These are phyloP conservation scores for Zasmidium angulare DNA, from an alignment of 2,329 filamentous ascomycete genomes.

Conservation along the genomic window DNA sequence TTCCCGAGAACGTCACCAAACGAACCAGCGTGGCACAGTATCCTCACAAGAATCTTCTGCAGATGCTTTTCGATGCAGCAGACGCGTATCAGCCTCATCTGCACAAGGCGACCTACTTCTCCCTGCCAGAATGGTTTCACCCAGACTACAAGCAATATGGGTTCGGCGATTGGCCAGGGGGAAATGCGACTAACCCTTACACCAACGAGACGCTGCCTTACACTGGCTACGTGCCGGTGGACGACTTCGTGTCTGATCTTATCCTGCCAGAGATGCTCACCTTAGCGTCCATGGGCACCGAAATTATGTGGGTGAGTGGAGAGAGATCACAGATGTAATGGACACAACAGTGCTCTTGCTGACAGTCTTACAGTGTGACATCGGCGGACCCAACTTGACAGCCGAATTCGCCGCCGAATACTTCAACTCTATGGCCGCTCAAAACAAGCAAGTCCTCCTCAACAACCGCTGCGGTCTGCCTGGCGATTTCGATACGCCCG, in stretches of 20 bases:
- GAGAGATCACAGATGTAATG: neutral
- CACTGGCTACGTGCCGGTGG: constrained; percentile 44
- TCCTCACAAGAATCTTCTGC: constrained; percentile 43
- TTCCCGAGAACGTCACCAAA: constrained; percentile 41
- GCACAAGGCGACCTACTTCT: constrained; percentile 47
- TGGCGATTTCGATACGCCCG: constrained; percentile 61
- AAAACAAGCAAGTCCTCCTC: constrained; percentile 53
- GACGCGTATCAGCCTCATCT: constrained; percentile 44
- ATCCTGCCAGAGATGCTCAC: constrained; percentile 48
- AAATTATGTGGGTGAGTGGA: constrained; percentile 45
- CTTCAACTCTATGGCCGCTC: constrained; percentile 42
- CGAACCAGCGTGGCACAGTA: constrained; percentile 42
- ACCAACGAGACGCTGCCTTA: constrained; percentile 45
- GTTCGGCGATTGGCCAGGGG: constrained; percentile 41
- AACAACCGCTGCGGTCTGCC: constrained; percentile 59
- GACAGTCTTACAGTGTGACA: constrained; percentile 37
- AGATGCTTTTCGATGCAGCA: constrained; percentile 47
- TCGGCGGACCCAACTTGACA: constrained; percentile 46
- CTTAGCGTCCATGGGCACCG: constrained; percentile 43
- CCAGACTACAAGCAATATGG: constrained; percentile 44
- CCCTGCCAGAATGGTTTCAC: constrained; percentile 49
- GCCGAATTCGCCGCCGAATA: constrained; percentile 44
- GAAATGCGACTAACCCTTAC: constrained; percentile 47
- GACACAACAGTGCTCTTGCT: neutral
- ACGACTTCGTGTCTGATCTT: constrained; percentile 44